Evolutionary conservation across 2,329 filamentous ascomycete species (phyloP), one percentile per base, ranked within the genome.

Genomic region (Annulohypoxylon truncatum): DNA sequence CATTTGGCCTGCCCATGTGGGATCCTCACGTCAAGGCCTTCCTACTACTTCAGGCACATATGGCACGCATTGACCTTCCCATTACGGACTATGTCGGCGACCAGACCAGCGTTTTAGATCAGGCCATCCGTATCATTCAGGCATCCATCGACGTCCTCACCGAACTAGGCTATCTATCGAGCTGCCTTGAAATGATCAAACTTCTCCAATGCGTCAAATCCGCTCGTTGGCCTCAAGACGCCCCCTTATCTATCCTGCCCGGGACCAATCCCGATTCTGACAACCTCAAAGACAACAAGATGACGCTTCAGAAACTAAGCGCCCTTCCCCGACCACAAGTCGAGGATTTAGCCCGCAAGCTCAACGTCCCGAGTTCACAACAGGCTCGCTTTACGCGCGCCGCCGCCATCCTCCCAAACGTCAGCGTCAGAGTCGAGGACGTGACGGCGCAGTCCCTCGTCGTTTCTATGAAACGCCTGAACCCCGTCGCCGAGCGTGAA

Each of bases 1-100:
- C 81, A 3, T 88, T 96, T 55, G 90, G 89, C 8, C 82, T 97
- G 40, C 95, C 95, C 1, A 92, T 99, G 90, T 99, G 96, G 96
- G 96, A 99, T 81, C 96, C 96, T 0, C 96, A 99, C 76, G 93
- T 98, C 76, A 99, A 99, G 79, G 90, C 96, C 0, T 98, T 97
- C 82, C 82, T 99, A 35, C 85, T 99, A 1, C 85, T 99, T 0
- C 96, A 99, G 79, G 94, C 96, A 0, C 94, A 97, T 80, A 97
- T 99, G 88, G 93, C 92, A 18, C 91, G 95, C 61, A 91, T 98
- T 71, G 90, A 95, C 58, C 88, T 99, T 2, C 96, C 96, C 2
- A 97, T 99, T 62, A 91, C 92, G 0, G 96, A 99, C 84, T 99
- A 99, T 76, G 94, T 99, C 2, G 96, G 96, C 73, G 96, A 99